These are phyloP conservation scores for Talaromyces sp. DNA, from an alignment of 2,329 filamentous ascomycete genomes.

Conservation along the genomic window DNA sequence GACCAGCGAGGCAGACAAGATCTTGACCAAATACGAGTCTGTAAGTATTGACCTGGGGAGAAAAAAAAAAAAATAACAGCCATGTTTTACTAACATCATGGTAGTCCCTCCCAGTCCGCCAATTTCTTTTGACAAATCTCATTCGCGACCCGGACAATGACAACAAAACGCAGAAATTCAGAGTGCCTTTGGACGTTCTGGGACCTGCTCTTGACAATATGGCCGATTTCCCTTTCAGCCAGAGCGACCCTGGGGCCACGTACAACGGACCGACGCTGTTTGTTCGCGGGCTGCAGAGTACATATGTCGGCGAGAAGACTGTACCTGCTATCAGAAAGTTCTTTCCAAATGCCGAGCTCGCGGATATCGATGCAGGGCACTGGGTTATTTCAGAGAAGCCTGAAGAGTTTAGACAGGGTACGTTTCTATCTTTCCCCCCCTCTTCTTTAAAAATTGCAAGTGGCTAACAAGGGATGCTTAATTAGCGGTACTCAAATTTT, in stretches of 20 bases:
- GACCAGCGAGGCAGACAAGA: conserved; percentile 73
- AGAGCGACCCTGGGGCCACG: conserved; percentile 54
- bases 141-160: conserved; percentile 51
- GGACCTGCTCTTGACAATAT: conserved; percentile 65
- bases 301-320: conserved; percentile 36
- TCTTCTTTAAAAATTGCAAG: background rate
- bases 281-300: conserved; percentile 46
- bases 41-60: conserved; percentile 33
- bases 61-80: background rate
- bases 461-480: conserved; percentile 12
- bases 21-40: conserved; percentile 69
- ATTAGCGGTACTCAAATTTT: conserved; percentile 30
- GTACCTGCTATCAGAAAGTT: conserved; percentile 37
- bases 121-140: conserved; percentile 88
- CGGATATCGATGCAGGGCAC: conserved; percentile 38
- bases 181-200: conserved; percentile 71
- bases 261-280: conserved; percentile 75
- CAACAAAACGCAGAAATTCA: conserved; percentile 61
- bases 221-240: conserved; percentile 83
- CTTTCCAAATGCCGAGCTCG: conserved; percentile 36
- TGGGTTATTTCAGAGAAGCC: conserved; percentile 43
- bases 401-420: conserved; percentile 37
- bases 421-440: conserved; percentile 8
- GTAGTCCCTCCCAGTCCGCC: conserved; percentile 68
- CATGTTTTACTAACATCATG: conserved; percentile 12